These are phyloP conservation scores for Epichloe elymi DNA, from an alignment of 2,329 filamentous ascomycete genomes.

Conservation along the genomic window DNA sequence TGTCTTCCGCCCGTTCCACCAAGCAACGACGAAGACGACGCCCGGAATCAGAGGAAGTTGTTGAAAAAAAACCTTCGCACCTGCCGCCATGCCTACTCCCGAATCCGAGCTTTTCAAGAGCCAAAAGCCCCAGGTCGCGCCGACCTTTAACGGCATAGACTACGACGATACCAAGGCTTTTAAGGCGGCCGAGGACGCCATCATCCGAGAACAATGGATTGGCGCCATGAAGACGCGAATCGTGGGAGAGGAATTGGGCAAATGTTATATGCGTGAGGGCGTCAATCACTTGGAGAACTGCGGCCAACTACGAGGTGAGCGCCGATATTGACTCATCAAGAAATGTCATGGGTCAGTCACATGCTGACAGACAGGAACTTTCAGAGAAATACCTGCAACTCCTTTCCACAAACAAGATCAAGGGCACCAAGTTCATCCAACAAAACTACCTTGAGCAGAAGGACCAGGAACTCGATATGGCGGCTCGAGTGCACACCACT, in stretches of 20 bases:
- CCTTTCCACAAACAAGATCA: slow-evolving; percentile 62
- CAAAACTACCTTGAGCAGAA: slow-evolving; percentile 57
- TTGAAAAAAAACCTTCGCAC: slow-evolving; percentile 4
- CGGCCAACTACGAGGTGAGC: slow-evolving; percentile 60
- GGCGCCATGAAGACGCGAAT: slow-evolving; percentile 78
- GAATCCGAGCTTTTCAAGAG: slow-evolving; percentile 72
- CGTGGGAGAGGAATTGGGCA: slow-evolving; percentile 70
- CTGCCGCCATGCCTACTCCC: slow-evolving; percentile 58
- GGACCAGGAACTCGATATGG: slow-evolving; percentile 25
- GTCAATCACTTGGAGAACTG: slow-evolving; percentile 86
- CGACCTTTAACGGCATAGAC: slow-evolving; percentile 77
- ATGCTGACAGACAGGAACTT: background rate
- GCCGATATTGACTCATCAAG: background rate
- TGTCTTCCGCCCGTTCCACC: background rate
- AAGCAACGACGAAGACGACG: background rate
- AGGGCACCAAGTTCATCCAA: slow-evolving; percentile 68
- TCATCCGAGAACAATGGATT: slow-evolving; percentile 81
- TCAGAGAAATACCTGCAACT: slow-evolving; percentile 68
- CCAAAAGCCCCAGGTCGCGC: slow-evolving; percentile 69
- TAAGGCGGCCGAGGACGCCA: slow-evolving; percentile 71
- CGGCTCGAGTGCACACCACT: slow-evolving; percentile 25
- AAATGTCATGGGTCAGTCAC: background rate
- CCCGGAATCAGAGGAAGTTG: too few species aligned
- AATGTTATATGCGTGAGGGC: slow-evolving; percentile 74
- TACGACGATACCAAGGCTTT: slow-evolving; percentile 70